A percentile compares a stretch with the other conserved stretches of the same genome.
phyloP scores from a whole-genome alignment of 2,329 filamentous ascomycete genomes.

The Alternaria postmessia region DNA sequence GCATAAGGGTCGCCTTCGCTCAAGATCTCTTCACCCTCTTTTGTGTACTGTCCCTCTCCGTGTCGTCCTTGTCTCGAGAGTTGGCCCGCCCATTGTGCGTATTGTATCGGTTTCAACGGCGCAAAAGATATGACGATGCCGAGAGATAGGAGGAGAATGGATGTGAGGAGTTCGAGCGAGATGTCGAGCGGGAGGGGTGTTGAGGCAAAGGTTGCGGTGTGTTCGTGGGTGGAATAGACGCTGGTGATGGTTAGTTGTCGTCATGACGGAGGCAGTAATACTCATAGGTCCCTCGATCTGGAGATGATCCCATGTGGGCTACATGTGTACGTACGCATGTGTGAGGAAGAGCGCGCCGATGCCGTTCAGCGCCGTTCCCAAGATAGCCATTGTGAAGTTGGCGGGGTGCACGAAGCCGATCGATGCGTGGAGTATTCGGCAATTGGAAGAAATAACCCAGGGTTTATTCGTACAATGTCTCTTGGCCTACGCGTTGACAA shows the following conservation, averaged over 20 bases:
- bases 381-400: slow-evolving; percentile 68
- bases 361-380: slow-evolving; percentile 74
- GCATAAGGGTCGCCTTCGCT: slow-evolving; percentile 78
- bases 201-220: slow-evolving; percentile 72
- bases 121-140: slow-evolving; percentile 83
- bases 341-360: slow-evolving; percentile 80
- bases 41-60: slow-evolving; percentile 63
- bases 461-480: background rate
- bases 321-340: slow-evolving; percentile 75
- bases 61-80: slow-evolving; percentile 78
- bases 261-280: background rate
- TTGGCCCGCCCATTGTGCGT: slow-evolving; percentile 82
- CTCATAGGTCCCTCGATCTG: background rate
- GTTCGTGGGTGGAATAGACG: slow-evolving; percentile 95
- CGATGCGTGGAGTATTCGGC: background rate
- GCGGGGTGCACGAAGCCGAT: background rate
- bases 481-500: background rate
- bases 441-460: slow-evolving; percentile 9
- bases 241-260: slow-evolving; percentile 58
- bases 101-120: slow-evolving; percentile 82
- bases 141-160: slow-evolving; percentile 79
- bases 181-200: slow-evolving; percentile 80
- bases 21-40: slow-evolving; percentile 72
- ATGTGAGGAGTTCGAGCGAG: slow-evolving; percentile 81
- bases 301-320: background rate